Evolutionary conservation across 495 filamentous ascomycete genomes (phyloP).

Genomic region (Podospora conica): DNA sequence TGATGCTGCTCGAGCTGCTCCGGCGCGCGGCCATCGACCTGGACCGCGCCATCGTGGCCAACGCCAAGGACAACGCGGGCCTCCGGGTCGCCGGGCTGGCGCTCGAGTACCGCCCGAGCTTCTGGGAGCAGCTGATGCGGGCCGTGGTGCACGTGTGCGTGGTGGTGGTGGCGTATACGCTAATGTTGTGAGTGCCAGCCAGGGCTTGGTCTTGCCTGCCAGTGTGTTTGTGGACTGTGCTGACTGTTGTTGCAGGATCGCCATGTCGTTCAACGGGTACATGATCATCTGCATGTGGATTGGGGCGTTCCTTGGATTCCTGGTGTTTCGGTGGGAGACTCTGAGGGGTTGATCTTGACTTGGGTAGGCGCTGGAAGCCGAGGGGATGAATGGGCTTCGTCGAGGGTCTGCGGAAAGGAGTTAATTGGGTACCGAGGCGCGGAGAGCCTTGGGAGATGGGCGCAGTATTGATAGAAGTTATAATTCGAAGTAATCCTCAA

Average conservation of each 20-base stretch:
- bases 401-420: too few relatives aligned
- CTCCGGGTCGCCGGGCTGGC: too few relatives aligned
- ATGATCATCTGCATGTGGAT: not conserved
- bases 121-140: not conserved
- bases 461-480: too few relatives aligned
- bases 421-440: not conserved
- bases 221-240: too few relatives aligned
- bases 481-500: too few relatives aligned
- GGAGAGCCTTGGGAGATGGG: not conserved
- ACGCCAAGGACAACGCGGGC: not conserved
- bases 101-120: not conserved
- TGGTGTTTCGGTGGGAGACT: not conserved
- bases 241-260: not conserved
- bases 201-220: too few relatives aligned
- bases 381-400: not conserved
- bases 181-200: not conserved
- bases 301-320: not conserved
- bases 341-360: not conserved
- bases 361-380: not conserved
- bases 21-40: not conserved
- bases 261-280: not conserved
- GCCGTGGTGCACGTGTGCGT: not conserved
- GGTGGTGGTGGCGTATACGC: not conserved
- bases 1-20: not conserved
- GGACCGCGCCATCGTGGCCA: not conserved